Evolutionary conservation across 352 stramenopile genomes (phyloP).

Genomic region (Phytophthora pluvialis): DNA sequence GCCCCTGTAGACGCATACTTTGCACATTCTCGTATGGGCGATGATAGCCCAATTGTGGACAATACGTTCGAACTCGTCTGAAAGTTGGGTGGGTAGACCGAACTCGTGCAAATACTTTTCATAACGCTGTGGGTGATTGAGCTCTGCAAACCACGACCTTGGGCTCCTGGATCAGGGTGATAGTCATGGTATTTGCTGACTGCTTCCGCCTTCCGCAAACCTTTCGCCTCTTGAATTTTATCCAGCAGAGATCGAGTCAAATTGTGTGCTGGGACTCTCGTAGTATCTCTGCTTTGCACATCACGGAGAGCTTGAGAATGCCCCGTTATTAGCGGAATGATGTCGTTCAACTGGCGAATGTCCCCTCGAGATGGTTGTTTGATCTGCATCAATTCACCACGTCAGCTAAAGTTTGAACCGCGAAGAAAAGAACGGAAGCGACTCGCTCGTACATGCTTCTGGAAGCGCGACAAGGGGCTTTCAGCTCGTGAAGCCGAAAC

Average conservation of each 20-base stretch:
- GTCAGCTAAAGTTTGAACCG: conserved; percentile 3
- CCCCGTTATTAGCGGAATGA: background rate
- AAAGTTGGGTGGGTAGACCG: background rate
- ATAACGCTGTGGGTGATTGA: background rate
- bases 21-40: background rate
- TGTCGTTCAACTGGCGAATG: background rate
- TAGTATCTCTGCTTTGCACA: background rate
- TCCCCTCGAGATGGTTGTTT: conserved; percentile 4
- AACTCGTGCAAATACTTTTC: background rate
- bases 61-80: background rate
- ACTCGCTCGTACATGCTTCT: conserved; percentile 37
- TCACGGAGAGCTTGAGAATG: no score
- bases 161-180: background rate
- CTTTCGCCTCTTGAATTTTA: conserved; percentile 52
- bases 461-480: conserved; percentile 56
- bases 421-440: background rate
- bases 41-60: background rate
- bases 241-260: conserved; percentile 40
- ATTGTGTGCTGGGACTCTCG: background rate
- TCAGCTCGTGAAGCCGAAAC: conserved; percentile 7
- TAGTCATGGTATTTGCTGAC: background rate
- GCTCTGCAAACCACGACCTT: background rate
- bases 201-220: conserved; percentile 13
- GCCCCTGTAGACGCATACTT: background rate
- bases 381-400: conserved; percentile 17